Evolutionary conservation across 2,329 filamentous ascomycete genomes (phyloP), one percentile per base, ranked within the genome.

Genomic region (Pseudopithomyces chartarum): DNA sequence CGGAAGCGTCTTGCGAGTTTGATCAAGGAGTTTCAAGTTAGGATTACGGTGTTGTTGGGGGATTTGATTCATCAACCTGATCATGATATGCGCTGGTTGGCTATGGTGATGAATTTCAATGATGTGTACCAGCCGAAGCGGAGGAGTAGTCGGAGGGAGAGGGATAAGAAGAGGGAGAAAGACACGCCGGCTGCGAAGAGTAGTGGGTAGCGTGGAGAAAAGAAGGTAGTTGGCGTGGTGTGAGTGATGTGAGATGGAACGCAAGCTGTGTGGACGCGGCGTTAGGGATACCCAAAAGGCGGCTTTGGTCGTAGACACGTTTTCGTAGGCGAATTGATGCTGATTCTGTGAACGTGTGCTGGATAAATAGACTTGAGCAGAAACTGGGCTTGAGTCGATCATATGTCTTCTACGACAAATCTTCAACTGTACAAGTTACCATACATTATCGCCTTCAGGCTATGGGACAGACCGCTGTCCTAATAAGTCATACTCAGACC

Each of bases 101-200:
- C 92, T 38, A 92, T 98, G 45, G 91, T 95, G 39, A 98, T 99
- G 92, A 99, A 98, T 78, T 99, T 98, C 78, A 99, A 99, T 77
- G 94, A 98, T 73, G 90, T 96, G 23, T 98, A 98, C 76, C 86
- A 91, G 76, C 90, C 91, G 13, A 85, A 88, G 43, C 83, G 87
- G 67, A 85, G 88, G 73, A 87, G 87, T 77, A 78, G 83, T 56
- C 68, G 58, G 13, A 29, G 45, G 3, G 67, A 66, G 13, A 32
- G 45, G 2, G 67, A 66, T 12, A 69, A 68, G 60, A 67, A 66
- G 52, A 57, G 59, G 2, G 68, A 72, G 15, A 70, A 67, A 47
- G 69, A 71, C 2, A 73, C 43, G 39, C 15, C 47, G n/a, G 38
- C 20, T 11, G 39, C 23, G 52, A 50, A 46, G 26, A 20, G 39